These are phyloP conservation scores for Setaria italica DNA, from an alignment of 202 grass and related monocot genomes.

Conservation along the genomic window DNA sequence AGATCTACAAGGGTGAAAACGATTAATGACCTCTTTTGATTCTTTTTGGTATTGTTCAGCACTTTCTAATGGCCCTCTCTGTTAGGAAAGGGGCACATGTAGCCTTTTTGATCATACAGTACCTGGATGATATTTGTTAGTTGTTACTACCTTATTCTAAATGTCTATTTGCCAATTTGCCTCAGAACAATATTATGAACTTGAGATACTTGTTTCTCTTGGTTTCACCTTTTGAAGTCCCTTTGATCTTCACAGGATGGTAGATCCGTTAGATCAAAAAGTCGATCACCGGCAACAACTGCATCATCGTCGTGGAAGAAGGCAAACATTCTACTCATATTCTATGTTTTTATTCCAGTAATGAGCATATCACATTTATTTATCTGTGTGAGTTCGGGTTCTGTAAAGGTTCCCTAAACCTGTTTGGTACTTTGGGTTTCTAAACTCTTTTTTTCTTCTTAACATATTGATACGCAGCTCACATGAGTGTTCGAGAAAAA, in stretches of 20 bases:
- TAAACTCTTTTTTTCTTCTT: too few relatives aligned
- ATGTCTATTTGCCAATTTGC: conserved; percentile 17
- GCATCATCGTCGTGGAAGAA: conserved; percentile 79
- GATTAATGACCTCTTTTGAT: not conserved
- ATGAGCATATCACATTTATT: conserved; percentile 22
- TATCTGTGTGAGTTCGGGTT: too few relatives aligned
- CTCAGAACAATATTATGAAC: conserved; percentile 24
- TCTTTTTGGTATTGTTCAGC: not conserved
- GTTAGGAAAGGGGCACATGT: conserved; percentile 2
- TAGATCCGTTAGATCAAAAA: conserved; percentile 74
- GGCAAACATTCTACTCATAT: conserved; percentile 39
- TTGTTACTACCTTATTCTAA: not conserved
- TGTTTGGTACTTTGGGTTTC: too few relatives aligned
- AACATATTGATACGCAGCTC: too few relatives aligned
- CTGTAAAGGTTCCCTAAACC: too few relatives aligned
- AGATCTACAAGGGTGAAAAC: too few relatives aligned
- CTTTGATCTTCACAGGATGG: conserved; percentile 60
- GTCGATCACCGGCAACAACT: conserved; percentile 53
- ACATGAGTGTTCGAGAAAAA: too few relatives aligned
- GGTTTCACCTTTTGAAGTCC: conserved; percentile 44
- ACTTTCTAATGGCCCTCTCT: not conserved
- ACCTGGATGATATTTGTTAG: conserved; percentile 4
- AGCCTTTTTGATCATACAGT: conserved; percentile 6
- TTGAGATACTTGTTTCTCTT: conserved; percentile 47
- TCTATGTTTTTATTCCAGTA: conserved; percentile 21